Evolutionary conservation across 2,329 filamentous ascomycete genomes (phyloP), one percentile per base, ranked within the genome.

Genomic region (Talaromyces sp.): DNA sequence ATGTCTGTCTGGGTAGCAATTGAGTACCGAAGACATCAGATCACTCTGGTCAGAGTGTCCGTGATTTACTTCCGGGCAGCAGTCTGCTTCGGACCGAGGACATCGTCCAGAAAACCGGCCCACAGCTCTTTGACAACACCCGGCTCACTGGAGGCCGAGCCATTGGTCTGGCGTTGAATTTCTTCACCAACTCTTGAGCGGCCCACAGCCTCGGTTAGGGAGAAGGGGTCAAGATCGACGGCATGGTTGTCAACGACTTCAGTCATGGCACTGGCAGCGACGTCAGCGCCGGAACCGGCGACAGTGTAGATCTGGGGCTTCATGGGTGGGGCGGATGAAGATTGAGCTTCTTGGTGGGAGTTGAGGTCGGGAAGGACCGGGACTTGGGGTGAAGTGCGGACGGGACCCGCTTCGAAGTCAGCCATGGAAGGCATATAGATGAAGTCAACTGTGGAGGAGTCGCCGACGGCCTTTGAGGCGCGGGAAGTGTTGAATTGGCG

Each of bases 401-500:
- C 58, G 27, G 69, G 53, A 13, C 66, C 55, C 13, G 66, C 60
- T 45, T 80, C 75, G 29, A 77, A 69, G 46, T 74, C 67, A 24
- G 78, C 73, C 60, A 79, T 74, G 50, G 76, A 75, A 32, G 84
- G 84, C 60, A 86, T 75, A 73, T 80, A 86, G 62, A 80, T 79
- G 64, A 86, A 86, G 74, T 87, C 84, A 54, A 87, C 82, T 37
- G 83, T 84, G 36, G 82, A 85, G 54, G 70, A 74, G 71, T 86
- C 84, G 49, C 80, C 77, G 57, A 81, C 76, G 24, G 81, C 72
- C 67, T 85, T 85, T 48, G 79, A 72, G 55, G 77, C 70, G 55
- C 81, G 81, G 57, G 79, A 83, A 55, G 83, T 85, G 73, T 86
- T 86, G 78, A 87, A 86, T 65, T 81, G 77, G 51, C 83, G 80